Evolutionary conservation across 2,329 filamentous ascomycete species (phyloP).

Genomic region (Claviceps purpurea): DNA sequence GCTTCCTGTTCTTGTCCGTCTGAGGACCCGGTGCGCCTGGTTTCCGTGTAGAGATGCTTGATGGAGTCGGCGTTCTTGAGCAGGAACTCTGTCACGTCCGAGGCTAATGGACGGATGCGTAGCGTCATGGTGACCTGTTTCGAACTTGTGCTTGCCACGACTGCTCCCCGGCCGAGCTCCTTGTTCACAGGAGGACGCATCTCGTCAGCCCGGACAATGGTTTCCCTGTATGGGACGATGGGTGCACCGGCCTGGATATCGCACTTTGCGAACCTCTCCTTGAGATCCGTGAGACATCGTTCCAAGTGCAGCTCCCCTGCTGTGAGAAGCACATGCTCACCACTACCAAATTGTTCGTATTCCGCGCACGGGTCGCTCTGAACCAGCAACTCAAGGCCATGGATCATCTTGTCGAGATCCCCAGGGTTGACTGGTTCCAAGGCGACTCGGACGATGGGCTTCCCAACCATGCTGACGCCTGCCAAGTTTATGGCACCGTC

Average conservation of each 20-base stretch:
- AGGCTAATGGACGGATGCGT: constrained; percentile 65
- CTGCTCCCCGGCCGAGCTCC: constrained; percentile 70
- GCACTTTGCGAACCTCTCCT: constrained; percentile 84
- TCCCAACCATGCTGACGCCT: constrained; percentile 63
- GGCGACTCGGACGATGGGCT: constrained; percentile 90
- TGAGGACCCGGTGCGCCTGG: constrained; percentile 25
- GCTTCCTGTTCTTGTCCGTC: constrained; percentile 16
- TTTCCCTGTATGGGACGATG: constrained; percentile 92
- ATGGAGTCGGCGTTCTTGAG: constrained; percentile 67
- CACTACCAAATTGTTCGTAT: constrained; percentile 84
- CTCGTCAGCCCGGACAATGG: constrained; percentile 73
- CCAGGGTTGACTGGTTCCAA: constrained; percentile 85
- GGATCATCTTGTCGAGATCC: constrained; percentile 90
- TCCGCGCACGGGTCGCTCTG: constrained; percentile 93
- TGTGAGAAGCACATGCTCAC: constrained; percentile 88
- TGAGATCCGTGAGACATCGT: constrained; percentile 80
- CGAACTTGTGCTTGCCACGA: constrained; percentile 63
- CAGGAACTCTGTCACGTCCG: constrained; percentile 71
- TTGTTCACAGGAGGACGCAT: constrained; percentile 84
- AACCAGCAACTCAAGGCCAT: constrained; percentile 71
- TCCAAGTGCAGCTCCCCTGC: constrained; percentile 92
- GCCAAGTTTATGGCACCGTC: constrained; percentile 84
- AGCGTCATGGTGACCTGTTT: constrained; percentile 73
- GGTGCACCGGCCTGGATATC: constrained; percentile 89
- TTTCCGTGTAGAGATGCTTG: constrained; percentile 64